Evolutionary conservation across 2,329 filamentous ascomycete genomes (phyloP).

Genomic region (Microsporum audouinii): DNA sequence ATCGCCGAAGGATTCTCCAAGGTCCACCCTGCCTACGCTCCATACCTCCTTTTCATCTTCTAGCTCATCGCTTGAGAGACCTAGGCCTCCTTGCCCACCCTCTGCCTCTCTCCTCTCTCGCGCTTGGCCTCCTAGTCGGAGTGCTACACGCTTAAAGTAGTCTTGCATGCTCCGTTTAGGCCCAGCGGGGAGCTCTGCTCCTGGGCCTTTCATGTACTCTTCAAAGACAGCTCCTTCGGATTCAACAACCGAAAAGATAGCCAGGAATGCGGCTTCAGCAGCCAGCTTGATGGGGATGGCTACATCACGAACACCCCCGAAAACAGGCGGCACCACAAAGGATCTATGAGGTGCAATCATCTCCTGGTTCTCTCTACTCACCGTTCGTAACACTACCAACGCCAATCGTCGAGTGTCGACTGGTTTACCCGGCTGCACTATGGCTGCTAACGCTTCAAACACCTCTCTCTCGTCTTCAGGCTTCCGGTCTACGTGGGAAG

Average conservation of each 20-base stretch:
- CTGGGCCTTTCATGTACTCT: conserved; percentile 66
- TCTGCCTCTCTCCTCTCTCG: conserved; percentile 84
- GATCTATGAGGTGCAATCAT: conserved; percentile 70
- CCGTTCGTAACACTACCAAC: conserved; percentile 76
- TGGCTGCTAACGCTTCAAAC: conserved; percentile 63
- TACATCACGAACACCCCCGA: conserved; percentile 76
- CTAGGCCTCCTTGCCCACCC: conserved; percentile 74
- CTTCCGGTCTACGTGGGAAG: conserved; percentile 44
- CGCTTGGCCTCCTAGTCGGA: conserved; percentile 74
- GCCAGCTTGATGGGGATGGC: conserved; percentile 93
- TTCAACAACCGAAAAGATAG: conserved; percentile 80
- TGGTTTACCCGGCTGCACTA: conserved; percentile 66
- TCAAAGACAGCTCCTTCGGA: conserved; percentile 80
- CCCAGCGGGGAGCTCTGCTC: conserved; percentile 54
- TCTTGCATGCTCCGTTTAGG: conserved; percentile 86
- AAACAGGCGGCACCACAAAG: conserved; percentile 70
- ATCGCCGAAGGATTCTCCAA: conserved; percentile 42
- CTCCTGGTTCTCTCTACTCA: conserved; percentile 67
- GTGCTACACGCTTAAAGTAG: conserved; percentile 89
- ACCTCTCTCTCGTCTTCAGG: conserved; percentile 70
- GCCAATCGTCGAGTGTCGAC: conserved; percentile 75
- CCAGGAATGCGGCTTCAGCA: conserved; percentile 86
- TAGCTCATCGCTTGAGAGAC: conserved; percentile 76
- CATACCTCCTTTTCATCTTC: conserved; percentile 94
- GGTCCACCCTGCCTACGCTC: conserved; percentile 84